Conservation (phyloP, 2,329 filamentous ascomycete species). For the Aquanectria penicillioides region DNA sequence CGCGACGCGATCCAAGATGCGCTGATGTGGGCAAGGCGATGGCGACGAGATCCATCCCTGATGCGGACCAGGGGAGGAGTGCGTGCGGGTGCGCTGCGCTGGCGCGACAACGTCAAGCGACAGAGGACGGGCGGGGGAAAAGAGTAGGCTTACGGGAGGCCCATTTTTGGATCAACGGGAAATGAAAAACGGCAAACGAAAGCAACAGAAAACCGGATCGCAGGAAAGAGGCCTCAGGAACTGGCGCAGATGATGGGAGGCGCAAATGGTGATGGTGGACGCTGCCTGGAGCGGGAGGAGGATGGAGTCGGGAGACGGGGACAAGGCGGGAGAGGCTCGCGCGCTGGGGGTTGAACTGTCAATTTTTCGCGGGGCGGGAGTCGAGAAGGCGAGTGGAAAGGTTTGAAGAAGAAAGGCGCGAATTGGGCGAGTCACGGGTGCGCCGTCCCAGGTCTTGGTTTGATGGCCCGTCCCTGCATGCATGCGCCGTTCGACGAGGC, state of each 20-base stretch:
- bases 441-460: constrained; percentile 15
- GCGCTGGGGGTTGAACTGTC: constrained; percentile 9
- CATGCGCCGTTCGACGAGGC: not conserved
- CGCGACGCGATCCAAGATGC: constrained; percentile 30
- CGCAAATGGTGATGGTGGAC: constrained; percentile 27
- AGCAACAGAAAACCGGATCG: constrained; percentile 11
- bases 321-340: constrained; percentile 28
- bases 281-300: constrained; percentile 37
- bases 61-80: constrained; percentile 33
- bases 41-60: constrained; percentile 31
- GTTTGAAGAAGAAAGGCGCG: constrained; percentile 21
- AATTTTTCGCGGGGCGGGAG: constrained; percentile 21
- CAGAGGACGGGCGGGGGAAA: constrained; percentile 17
- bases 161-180: constrained; percentile 46
- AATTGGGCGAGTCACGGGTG: constrained; percentile 23
- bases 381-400: constrained; percentile 22
- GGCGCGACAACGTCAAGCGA: constrained; percentile 26
- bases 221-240: constrained; percentile 2
- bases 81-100: constrained; percentile 24
- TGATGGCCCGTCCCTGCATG: constrained; percentile 18
- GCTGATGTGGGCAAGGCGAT: constrained; percentile 29
- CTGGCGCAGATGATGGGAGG: constrained; percentile 21
- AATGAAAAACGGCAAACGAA: constrained; percentile 26
- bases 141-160: constrained; percentile 57
- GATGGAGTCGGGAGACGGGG: constrained; percentile 35